Percentiles rank a stretch among this genome's conserved stretches.
Conservation (phyloP, 2,329 filamentous ascomycete species). For the Proliferodiscus dingleyae region DNA sequence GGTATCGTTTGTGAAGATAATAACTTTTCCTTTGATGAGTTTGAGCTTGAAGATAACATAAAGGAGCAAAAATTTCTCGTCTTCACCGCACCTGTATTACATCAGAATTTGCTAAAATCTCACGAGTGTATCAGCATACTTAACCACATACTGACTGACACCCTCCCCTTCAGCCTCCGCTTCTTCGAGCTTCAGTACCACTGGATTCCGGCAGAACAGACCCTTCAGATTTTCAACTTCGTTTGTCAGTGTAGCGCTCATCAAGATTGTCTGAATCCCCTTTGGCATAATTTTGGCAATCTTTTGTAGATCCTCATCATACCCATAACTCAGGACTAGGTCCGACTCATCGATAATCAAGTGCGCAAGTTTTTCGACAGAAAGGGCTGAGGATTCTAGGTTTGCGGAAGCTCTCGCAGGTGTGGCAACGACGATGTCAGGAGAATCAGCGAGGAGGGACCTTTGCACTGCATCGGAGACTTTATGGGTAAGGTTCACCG, state of each 20-base stretch:
- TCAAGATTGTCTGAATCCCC: constrained; percentile 83
- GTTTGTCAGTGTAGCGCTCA: constrained; percentile 85
- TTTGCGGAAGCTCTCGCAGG: constrained; percentile 79
- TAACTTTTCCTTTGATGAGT: constrained; percentile 87
- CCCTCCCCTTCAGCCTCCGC: constrained; percentile 70
- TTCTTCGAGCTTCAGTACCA: constrained; percentile 76
- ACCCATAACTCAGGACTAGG: constrained; percentile 87
- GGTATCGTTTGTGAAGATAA: constrained; percentile 79
- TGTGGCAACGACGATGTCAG: constrained; percentile 87
- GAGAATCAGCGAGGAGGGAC: constrained; percentile 76
- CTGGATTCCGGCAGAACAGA: constrained; percentile 79
- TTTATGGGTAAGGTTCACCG: constrained; percentile 84
- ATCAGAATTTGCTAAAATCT: constrained; percentile 12
- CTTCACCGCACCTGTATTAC: constrained; percentile 69
- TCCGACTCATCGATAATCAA: constrained; percentile 94
- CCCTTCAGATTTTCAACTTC: constrained; percentile 83
- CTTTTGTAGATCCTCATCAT: constrained; percentile 81
- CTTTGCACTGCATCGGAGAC: constrained; percentile 84
- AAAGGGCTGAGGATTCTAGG: constrained; percentile 66
- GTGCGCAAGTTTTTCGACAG: constrained; percentile 62
- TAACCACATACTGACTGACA: constrained; percentile 83
- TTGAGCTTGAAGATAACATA: constrained; percentile 96
- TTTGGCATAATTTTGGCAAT: constrained; percentile 75
- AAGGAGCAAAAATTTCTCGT: constrained; percentile 89
- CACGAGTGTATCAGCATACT: constrained; percentile 41